These are phyloP conservation scores for Amorphotheca resinae DNA, from an alignment of 495 filamentous ascomycete genomes.

Conservation along the genomic window DNA sequence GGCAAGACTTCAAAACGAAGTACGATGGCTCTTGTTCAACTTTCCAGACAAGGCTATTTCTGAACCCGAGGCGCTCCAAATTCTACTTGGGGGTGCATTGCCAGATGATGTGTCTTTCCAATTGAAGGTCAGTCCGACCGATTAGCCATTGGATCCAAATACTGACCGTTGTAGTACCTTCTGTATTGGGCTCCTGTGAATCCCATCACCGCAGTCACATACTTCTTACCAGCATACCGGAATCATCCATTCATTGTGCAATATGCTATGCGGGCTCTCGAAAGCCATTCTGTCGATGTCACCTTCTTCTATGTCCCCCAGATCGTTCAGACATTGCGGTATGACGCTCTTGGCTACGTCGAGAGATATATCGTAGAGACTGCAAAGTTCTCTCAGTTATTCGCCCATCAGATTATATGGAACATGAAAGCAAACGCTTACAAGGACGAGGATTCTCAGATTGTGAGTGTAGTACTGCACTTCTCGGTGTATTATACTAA, in stretches of 20 bases:
- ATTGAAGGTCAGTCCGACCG: constrained; percentile 49
- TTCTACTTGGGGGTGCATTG: constrained; percentile 64
- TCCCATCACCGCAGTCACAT: constrained; percentile 81
- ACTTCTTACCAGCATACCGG: constrained; percentile 85
- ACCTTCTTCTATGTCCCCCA: constrained; percentile 99
- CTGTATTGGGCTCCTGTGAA: constrained; percentile 92
- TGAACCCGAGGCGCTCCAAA: constrained; percentile 67
- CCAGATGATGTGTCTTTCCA: constrained; percentile 72
- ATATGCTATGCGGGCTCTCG: constrained; percentile 92
- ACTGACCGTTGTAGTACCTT: constrained; percentile 54
- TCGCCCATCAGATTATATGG: constrained; percentile 99
- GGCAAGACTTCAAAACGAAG: constrained; percentile 52
- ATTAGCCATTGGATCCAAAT: not conserved
- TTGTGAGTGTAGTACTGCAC: constrained; percentile 41
- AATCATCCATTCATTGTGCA: constrained; percentile 92
- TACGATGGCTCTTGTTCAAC: constrained; percentile 66
- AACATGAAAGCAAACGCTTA: constrained; percentile 99
- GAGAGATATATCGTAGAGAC: constrained; percentile 95
- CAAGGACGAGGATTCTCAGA: constrained; percentile 86
- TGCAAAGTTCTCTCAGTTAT: constrained; percentile 87
- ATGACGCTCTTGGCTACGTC: constrained; percentile 88
- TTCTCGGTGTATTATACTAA: constrained; percentile 23
- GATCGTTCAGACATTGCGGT: constrained; percentile 91
- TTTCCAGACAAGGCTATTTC: constrained; percentile 69
- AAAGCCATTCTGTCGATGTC: constrained; percentile 85